phyloP scores from a whole-genome alignment of 345 rosid genomes.

The Cochlearia excelsa region DNA sequence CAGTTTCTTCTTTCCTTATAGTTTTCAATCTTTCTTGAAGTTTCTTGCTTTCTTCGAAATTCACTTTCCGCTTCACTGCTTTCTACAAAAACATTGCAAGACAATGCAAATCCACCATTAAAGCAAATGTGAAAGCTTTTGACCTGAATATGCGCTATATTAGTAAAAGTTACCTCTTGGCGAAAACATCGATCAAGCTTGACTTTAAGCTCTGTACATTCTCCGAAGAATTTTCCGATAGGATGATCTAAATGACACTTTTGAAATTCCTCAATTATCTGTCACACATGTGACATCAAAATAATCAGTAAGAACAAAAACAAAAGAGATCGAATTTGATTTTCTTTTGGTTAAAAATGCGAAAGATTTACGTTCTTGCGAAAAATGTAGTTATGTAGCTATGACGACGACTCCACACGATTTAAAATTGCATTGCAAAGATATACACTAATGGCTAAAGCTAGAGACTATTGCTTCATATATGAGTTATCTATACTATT shows the following conservation, averaged over 20 bases:
- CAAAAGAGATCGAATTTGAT: background rate
- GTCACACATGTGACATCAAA: slow-evolving; percentile 8
- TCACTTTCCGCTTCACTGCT: too few species aligned
- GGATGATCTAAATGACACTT: slow-evolving; percentile 91
- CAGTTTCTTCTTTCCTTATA: slow-evolving; percentile 53
- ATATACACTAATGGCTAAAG: too few species aligned
- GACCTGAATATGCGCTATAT: slow-evolving; percentile 7
- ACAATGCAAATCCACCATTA: slow-evolving; percentile 15
- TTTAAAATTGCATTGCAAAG: too few species aligned
- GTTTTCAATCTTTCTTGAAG: slow-evolving; percentile 49
- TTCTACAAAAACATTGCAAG: slow-evolving; percentile 45
- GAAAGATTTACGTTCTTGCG: too few species aligned
- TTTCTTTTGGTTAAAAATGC: too few species aligned
- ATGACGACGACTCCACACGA: too few species aligned
- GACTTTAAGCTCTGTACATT: too few species aligned
- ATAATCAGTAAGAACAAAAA: background rate
- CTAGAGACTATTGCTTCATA: too few species aligned
- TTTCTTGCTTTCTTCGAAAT: slow-evolving; percentile 66
- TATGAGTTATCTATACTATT: too few species aligned
- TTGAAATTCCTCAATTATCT: slow-evolving; percentile 88
- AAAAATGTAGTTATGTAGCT: too few species aligned
- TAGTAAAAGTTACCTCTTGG: slow-evolving; percentile 54
- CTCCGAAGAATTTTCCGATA: slow-evolving; percentile 72
- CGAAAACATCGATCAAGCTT: too few species aligned
- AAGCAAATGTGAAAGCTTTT: background rate